A percentile compares a stretch with the other conserved stretches of the same genome.
Evolutionary conservation across 2,329 filamentous ascomycete genomes (phyloP).

Genomic region (Alternaria sp.): DNA sequence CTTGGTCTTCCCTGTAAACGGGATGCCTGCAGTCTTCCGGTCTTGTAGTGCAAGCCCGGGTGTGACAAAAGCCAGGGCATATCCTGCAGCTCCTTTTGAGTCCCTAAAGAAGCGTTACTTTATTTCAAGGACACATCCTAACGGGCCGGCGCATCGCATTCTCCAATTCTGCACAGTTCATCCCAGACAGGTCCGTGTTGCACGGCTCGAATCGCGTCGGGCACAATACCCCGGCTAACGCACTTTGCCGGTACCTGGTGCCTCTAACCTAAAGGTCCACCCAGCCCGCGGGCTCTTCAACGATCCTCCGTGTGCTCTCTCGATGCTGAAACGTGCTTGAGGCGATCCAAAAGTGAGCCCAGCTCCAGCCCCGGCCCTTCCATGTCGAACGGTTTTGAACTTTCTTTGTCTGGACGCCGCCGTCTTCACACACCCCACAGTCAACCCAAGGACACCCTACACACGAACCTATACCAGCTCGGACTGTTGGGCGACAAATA

Average conservation of each 20-base stretch:
- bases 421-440: constrained; percentile 32
- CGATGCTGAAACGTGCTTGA: constrained; percentile 53
- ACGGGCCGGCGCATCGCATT: constrained; percentile 18
- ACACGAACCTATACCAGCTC: constrained; percentile 47
- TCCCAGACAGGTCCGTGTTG: constrained; percentile 26
- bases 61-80: constrained; percentile 1
- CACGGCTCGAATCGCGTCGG: constrained; percentile 32
- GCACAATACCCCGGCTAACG: constrained; percentile 31
- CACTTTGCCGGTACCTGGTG: constrained; percentile 37
- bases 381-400: constrained; percentile 49
- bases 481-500: constrained; percentile 40
- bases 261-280: constrained; percentile 37
- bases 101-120: constrained; percentile 13
- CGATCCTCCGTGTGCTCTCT: constrained; percentile 40
- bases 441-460: constrained; percentile 32
- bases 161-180: constrained; percentile 16
- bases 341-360: constrained; percentile 46
- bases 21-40: constrained; percentile 22
- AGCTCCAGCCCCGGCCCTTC: constrained; percentile 38
- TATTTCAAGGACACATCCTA: constrained; percentile 12
- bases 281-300: constrained; percentile 33
- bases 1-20: constrained; percentile 29
- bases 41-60: constrained; percentile 10
- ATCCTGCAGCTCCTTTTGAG: constrained; percentile 15
- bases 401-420: constrained; percentile 44